Base-by-base conservation (phyloP, 805 yeast genomes). In the Sugiyamaella lignohabitans region DNA sequence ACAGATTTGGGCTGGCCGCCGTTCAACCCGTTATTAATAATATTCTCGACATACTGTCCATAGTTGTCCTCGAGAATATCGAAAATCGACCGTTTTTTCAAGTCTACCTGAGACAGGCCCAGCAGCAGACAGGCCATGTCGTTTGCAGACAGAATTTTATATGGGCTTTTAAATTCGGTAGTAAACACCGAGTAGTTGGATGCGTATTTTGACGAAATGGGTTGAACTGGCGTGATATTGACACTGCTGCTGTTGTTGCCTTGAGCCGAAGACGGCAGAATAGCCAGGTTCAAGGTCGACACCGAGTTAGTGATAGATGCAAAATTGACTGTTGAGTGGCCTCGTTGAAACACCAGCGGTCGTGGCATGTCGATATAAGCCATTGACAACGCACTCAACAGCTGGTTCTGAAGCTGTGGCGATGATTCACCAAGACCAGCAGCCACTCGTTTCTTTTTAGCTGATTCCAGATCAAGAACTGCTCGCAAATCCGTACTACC, bases 61-160 rank as follows among this genome's bases (percentile, higher is more conserved):
- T 43, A 8, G 38, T 40, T 21, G 23, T 53, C 40, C 14, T 45
- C 32, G 16, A 67, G 79, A 53, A 87, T 72, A 63, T 85, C 95
- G 68, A 87, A 70, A 30, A 89, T 69, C 0, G 87, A 78, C 43
- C 82, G 63, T 16, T 81, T 72, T 32, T 75, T 73, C 30, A 87
- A 69, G 23, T 80, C 80, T 32, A 70, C 72, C 58, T 80, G 78
- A 40, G 87, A 79, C 2, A 85, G 78, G 16, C 96, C 96, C 65
- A 89, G 85, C 69, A 86, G 79, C 49, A 87, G 70, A 59, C 95
- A 85, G 0, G 96, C 95, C 53, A 88, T 70, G 64, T 89, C 97
- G 61, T 91, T 89, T 14, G 94, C 87, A 4, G 94, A 89, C 57
- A 78, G 78, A 42, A 89, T 74, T 22, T 71, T 67, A 89, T 93